phyloP scores from a whole-genome alignment of 75 land plant genomes.

The Picea sitchensis region DNA sequence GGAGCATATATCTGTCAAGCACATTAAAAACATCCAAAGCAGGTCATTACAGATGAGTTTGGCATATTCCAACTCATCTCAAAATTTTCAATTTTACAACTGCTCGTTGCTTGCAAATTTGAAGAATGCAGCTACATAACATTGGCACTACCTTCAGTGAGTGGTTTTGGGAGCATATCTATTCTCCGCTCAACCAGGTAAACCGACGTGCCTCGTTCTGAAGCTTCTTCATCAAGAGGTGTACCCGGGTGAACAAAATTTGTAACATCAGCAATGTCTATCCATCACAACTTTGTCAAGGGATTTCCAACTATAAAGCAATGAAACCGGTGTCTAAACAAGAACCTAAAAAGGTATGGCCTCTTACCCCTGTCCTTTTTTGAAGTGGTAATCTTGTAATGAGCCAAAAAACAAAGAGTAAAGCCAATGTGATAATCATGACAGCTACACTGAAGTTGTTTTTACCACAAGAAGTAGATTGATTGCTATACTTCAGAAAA shows the following conservation, averaged over 20 bases:
- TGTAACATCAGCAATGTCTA: conserved; percentile 99
- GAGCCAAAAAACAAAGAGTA: not conserved
- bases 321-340: not conserved
- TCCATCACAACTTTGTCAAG: conserved; percentile 14
- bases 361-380: not conserved
- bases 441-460: not conserved
- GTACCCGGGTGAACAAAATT: conserved; percentile 93
- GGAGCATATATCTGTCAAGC: conserved; percentile 87
- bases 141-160: conserved; percentile 87
- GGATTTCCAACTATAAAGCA: not conserved
- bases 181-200: conserved; percentile 97
- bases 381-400: no score
- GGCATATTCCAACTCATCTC: not conserved
- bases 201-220: conserved; percentile 91
- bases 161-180: conserved; percentile 99
- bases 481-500: no score
- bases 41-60: not conserved
- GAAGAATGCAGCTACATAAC: not conserved
- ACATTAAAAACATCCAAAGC: conserved; percentile 1
- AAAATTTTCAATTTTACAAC: not conserved
- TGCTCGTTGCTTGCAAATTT: not conserved
- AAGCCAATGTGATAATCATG: not conserved
- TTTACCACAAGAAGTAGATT: no score
- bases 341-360: not conserved
- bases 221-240: conserved; percentile 94